Percentiles rank a stretch among this genome's conserved stretches.
These are phyloP conservation scores for Rutstroemia sp. DNA, from an alignment of 2,329 filamentous ascomycete species.

Conservation along the genomic window DNA sequence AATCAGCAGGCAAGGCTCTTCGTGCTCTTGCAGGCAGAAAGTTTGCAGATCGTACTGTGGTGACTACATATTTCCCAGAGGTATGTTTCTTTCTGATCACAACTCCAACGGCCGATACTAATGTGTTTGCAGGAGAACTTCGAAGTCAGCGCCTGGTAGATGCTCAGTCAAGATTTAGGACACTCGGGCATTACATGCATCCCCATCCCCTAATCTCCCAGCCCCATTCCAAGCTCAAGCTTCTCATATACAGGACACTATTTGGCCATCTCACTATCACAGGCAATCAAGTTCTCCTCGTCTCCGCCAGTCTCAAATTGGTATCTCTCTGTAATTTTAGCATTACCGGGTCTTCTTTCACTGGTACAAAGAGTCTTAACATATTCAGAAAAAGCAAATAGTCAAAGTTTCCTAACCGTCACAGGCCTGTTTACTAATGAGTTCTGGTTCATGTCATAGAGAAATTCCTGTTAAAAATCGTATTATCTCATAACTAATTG, in stretches of 20 bases:
- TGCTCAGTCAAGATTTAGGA: neutral
- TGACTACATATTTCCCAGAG: constrained; percentile 94
- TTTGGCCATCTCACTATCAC: neutral
- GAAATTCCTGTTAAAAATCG: neutral
- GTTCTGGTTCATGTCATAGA: neutral
- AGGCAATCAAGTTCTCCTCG: neutral
- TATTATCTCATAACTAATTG: neutral
- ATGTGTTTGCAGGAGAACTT: constrained; percentile 68
- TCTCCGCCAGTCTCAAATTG: neutral
- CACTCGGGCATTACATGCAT: neutral
- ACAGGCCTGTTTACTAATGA: neutral
- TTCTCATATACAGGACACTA: neutral
- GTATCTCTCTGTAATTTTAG: constrained; percentile 14
- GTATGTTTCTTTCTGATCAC: constrained; percentile 36
- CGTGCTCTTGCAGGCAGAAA: constrained; percentile 89
- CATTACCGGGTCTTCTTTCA: neutral
- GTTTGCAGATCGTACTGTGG: constrained; percentile 92
- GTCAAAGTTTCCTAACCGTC: neutral
- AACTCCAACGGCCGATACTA: constrained; percentile 27
- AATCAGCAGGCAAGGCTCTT: constrained; percentile 76
- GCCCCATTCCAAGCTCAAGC: neutral
- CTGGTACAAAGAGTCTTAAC: neutral
- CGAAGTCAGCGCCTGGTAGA: constrained; percentile 44
- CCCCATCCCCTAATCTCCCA: neutral
- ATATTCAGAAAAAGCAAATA: neutral